Conservation (phyloP, 2,329 filamentous ascomycete genomes). For the Trichoderma sp. region DNA sequence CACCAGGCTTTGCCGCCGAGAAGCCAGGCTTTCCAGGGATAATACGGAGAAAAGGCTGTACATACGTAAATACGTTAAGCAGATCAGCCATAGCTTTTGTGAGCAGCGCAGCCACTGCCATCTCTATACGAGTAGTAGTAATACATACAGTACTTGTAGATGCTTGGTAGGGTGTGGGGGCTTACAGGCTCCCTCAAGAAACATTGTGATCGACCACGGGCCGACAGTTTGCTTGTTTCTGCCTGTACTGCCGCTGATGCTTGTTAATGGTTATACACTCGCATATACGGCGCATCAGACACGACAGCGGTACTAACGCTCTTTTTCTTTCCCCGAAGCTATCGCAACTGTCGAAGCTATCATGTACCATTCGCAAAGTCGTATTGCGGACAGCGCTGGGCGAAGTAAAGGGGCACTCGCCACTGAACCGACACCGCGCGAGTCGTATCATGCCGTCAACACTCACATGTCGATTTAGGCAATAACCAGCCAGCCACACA, state of each 20-base stretch:
- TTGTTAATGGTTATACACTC: neutral
- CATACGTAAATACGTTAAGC: too few species aligned
- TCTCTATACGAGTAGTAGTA: neutral
- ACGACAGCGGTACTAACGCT: neutral
- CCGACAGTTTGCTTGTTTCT: constrained; percentile 1
- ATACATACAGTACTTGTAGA: neutral
- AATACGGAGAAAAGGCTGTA: neutral
- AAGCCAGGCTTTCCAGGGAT: neutral
- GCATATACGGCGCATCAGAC: neutral
- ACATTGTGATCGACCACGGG: constrained; percentile 23
- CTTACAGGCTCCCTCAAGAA: neutral
- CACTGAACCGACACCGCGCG: neutral
- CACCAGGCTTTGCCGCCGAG: constrained; percentile 9
- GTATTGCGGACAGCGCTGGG: neutral
- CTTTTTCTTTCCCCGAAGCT: neutral
- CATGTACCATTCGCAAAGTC: neutral
- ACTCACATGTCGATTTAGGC: neutral
- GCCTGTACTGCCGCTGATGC: neutral
- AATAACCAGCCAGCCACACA: neutral
- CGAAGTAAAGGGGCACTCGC: constrained; percentile 9
- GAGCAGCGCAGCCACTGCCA: neutral
- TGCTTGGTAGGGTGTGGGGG: neutral
- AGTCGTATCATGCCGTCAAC: neutral
- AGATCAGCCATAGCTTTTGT: constrained; percentile 2
- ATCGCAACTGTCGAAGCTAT: neutral